Evolutionary conservation across 2,329 filamentous ascomycete genomes (phyloP).

Genomic region (Incumbomyces delicatus): DNA sequence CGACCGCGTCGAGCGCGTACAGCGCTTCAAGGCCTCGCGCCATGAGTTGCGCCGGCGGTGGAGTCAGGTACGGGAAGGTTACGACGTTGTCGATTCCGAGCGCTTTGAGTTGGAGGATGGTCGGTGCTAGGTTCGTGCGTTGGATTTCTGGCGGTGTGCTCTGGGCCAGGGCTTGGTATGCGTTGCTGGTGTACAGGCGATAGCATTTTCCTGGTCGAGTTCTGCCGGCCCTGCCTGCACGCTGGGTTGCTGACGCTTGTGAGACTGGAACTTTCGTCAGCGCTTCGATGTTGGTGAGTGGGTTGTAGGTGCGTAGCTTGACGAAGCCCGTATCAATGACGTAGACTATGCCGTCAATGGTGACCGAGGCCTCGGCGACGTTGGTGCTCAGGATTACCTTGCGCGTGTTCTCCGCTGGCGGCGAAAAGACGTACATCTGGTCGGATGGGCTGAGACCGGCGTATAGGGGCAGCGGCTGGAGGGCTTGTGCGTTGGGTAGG

Average conservation of each 20-base stretch:
- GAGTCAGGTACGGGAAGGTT: constrained; percentile 78
- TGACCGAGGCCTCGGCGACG: constrained; percentile 92
- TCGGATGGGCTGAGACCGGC: constrained; percentile 82
- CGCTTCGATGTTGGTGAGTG: constrained; percentile 75
- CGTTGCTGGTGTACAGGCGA: constrained; percentile 73
- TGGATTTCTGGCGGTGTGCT: constrained; percentile 83
- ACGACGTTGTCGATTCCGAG: constrained; percentile 90
- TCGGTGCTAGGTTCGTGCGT: constrained; percentile 77
- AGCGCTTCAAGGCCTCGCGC: constrained; percentile 79
- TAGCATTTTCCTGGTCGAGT: constrained; percentile 91
- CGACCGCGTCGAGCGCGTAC: constrained; percentile 75
- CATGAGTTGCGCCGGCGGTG: constrained; percentile 76
- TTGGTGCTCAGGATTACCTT: constrained; percentile 94
- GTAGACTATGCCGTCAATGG: constrained; percentile 82
- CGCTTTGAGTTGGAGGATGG: constrained; percentile 85
- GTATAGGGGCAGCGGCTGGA: constrained; percentile 72
- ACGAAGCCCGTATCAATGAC: constrained; percentile 88
- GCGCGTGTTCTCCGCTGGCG: constrained; percentile 66
- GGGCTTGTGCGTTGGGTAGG: constrained; percentile 46
- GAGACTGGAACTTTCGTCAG: constrained; percentile 74
- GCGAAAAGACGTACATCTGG: constrained; percentile 91
- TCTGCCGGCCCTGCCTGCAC: constrained; percentile 80
- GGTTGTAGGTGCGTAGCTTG: constrained; percentile 79
- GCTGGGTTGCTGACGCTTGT: constrained; percentile 84
- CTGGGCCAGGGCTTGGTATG: constrained; percentile 56